Conservation (phyloP, 768 basidiomycete genomes). For the Candolleomyces efflorescens region DNA sequence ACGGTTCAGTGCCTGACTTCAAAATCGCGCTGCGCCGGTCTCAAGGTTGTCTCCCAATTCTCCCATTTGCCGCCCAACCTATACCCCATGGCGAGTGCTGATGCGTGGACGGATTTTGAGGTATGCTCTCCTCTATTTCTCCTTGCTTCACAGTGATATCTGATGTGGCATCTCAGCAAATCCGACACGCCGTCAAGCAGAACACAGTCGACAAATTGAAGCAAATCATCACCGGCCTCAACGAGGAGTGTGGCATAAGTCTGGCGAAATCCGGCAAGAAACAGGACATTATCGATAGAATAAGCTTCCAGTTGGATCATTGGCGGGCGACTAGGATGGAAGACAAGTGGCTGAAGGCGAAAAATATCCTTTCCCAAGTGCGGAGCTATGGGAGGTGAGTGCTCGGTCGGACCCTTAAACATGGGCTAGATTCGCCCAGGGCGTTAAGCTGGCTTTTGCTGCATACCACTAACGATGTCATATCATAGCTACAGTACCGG, state of each 20-base stretch:
- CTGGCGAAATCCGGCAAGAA: slow-evolving; percentile 80
- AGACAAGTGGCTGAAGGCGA: slow-evolving; percentile 69
- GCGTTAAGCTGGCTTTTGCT: slow-evolving; percentile 1
- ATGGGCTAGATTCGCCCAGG: slow-evolving; percentile 4
- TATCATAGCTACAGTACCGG: neutral
- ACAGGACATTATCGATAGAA: slow-evolving; percentile 81
- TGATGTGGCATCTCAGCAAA: slow-evolving; percentile 38
- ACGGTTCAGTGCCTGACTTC: neutral
- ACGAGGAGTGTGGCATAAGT: slow-evolving; percentile 69
- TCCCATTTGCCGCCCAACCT: neutral
- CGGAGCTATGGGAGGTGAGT: slow-evolving; percentile 65
- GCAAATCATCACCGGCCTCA: slow-evolving; percentile 72
- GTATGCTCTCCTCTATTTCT: slow-evolving; percentile 33
- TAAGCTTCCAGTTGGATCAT: slow-evolving; percentile 50
- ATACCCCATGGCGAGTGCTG: slow-evolving; percentile 51
- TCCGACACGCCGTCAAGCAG: slow-evolving; percentile 61
- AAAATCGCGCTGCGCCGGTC: neutral
- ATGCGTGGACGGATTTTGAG: slow-evolving; percentile 72
- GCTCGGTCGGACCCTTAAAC: slow-evolving; percentile 2
- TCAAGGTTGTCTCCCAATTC: slow-evolving; percentile 1
- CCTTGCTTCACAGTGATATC: slow-evolving; percentile 12
- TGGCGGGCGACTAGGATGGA: slow-evolving; percentile 55
- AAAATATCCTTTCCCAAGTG: slow-evolving; percentile 63
- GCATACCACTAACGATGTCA: slow-evolving; percentile 8
- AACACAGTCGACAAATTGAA: slow-evolving; percentile 86